phyloP scores from a whole-genome alignment of 352 stramenopile genomes.

The Globisporangium cylindrosporum region DNA sequence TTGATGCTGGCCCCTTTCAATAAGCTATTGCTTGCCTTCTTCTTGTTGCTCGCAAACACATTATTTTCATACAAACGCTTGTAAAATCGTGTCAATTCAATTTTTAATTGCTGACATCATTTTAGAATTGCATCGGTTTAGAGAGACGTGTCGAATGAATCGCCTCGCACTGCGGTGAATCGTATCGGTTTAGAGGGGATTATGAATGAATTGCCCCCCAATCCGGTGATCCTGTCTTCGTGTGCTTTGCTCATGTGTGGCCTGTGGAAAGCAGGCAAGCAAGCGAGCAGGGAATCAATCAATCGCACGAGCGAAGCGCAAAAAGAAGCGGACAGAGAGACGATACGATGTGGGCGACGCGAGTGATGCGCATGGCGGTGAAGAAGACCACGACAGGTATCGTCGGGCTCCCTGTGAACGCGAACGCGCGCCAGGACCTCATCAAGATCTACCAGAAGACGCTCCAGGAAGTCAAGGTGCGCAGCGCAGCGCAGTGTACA shows the following conservation, averaged over 20 bases:
- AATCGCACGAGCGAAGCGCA: slow-evolving; percentile 15
- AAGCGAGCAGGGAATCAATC: slow-evolving; percentile 20
- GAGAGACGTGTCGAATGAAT: slow-evolving; percentile 15
- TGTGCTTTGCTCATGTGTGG: background rate
- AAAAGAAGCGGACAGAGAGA: slow-evolving; percentile 20
- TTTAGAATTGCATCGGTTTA: slow-evolving; percentile 9
- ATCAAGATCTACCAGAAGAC: slow-evolving; percentile 84
- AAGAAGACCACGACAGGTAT: slow-evolving; percentile 87
- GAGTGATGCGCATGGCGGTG: slow-evolving; percentile 81
- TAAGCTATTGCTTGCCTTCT: background rate
- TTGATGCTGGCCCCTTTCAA: slow-evolving; percentile 5
- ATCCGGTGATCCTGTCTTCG: slow-evolving; percentile 14
- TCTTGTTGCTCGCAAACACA: slow-evolving; percentile 8
- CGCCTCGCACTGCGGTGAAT: slow-evolving; percentile 3
- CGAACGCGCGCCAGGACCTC: slow-evolving; percentile 79
- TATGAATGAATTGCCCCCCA: slow-evolving; percentile 19
- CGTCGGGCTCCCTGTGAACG: slow-evolving; percentile 81
- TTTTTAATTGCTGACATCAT: background rate
- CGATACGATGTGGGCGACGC: slow-evolving; percentile 84
- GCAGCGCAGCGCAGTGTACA: background rate
- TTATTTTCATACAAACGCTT: background rate
- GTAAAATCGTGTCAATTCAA: slow-evolving; percentile 14
- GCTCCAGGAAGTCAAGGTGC: slow-evolving; percentile 76
- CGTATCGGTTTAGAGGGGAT: background rate
- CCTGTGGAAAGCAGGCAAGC: slow-evolving; percentile 24